Evolutionary conservation across 768 basidiomycete genomes (phyloP).

Genomic region (Mycena sanguinolenta): DNA sequence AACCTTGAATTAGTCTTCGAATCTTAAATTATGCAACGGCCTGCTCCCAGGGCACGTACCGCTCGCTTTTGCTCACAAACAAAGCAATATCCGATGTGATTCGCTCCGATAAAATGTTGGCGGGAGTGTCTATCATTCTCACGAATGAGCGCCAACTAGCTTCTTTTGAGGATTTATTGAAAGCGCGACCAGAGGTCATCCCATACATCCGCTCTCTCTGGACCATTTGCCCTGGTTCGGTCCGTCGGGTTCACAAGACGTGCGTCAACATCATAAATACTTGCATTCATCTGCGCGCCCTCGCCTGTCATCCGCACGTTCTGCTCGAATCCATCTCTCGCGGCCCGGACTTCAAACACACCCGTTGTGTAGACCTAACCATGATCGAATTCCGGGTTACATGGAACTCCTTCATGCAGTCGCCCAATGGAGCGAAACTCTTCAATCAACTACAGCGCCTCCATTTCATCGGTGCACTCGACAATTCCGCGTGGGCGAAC

Average conservation of each 20-base stretch:
- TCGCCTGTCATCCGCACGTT: not conserved
- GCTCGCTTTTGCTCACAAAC: conserved; percentile 30
- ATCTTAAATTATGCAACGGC: conserved; percentile 23
- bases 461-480: conserved; percentile 31
- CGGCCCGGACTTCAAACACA: conserved; percentile 11
- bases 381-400: conserved; percentile 31
- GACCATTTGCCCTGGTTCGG: conserved; percentile 28
- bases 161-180: conserved; percentile 19
- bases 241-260: not conserved
- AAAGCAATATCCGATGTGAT: conserved; percentile 12
- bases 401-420: conserved; percentile 5
- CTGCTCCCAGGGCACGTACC: conserved; percentile 29
- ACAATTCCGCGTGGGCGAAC: not conserved
- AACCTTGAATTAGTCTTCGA: conserved; percentile 2
- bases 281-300: conserved; percentile 1
- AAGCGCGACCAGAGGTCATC: conserved; percentile 17
- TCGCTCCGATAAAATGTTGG: conserved; percentile 28
- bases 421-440: not conserved
- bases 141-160: not conserved
- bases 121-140: conserved; percentile 18
- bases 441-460: conserved; percentile 29
- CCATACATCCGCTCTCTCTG: conserved; percentile 28
- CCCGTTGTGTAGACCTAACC: conserved; percentile 27
- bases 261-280: conserved; percentile 26
- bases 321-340: conserved; percentile 9